Conservation (phyloP, 768 basidiomycete genomes). For the Boletus rubroflammeus region DNA sequence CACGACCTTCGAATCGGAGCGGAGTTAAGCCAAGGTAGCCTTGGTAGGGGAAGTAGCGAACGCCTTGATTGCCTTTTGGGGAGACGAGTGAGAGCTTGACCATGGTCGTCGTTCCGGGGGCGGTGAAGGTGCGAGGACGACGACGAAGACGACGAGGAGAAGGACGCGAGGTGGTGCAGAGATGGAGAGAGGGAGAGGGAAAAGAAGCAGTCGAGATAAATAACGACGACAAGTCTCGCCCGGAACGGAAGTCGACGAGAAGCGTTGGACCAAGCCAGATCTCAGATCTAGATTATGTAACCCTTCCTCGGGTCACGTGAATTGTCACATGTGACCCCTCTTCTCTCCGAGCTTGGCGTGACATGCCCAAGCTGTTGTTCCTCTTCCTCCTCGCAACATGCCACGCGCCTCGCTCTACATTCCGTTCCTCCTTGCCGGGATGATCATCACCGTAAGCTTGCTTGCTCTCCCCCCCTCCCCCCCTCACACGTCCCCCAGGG, state of each 20-base stretch:
- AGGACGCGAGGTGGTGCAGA: conserved; percentile 8
- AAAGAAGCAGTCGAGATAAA: conserved; percentile 35
- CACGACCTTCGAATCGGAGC: conserved; percentile 73
- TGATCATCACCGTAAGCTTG: conserved; percentile 77
- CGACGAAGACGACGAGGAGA: conserved; percentile 17
- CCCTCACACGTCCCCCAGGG: conserved; percentile 42
- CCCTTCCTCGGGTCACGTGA: conserved; percentile 18
- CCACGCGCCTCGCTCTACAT: conserved; percentile 58
- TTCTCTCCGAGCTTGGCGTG: conserved; percentile 1
- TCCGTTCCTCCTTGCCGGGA: conserved; percentile 81
- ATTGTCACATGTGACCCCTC: conserved; percentile 19
- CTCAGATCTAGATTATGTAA: conserved; percentile 20
- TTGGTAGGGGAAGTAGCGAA: conserved; percentile 67
- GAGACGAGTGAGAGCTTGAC: conserved; percentile 67
- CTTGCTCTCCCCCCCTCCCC: background rate
- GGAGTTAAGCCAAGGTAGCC: conserved; percentile 83
- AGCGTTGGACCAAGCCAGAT: conserved; percentile 27
- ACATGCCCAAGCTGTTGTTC: conserved; percentile 1
- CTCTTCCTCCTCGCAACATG: too few relatives aligned
- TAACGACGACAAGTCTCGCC: conserved; percentile 23
- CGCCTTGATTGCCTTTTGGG: conserved; percentile 64
- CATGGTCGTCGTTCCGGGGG: conserved; percentile 40
- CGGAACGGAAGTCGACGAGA: conserved; percentile 30
- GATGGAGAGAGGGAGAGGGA: conserved; percentile 19
- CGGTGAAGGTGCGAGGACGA: conserved; percentile 16